Base-by-base conservation (phyloP, 331 rosid genomes). In the Ulmus americana region DNA sequence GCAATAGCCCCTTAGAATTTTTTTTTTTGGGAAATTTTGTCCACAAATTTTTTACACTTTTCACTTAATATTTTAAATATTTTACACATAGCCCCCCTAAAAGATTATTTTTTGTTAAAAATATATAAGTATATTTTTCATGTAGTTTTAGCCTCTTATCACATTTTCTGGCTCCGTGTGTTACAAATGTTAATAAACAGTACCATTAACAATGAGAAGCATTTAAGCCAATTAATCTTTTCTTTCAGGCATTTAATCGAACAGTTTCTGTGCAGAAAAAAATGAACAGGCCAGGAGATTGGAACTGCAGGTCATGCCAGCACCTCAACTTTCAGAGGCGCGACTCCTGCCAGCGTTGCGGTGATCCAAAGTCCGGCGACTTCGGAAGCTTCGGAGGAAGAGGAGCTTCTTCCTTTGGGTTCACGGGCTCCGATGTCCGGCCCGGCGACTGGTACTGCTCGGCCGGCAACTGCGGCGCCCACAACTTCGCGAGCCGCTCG, bases 251-350 rank as follows among this genome's bases (percentile, higher is more conserved):
- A 38, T 40, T 44, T 55, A 45, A 14, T 6, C 18, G 38, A 28
- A 64, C 67, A 55, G 20, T 16, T 57, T 61, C 39, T 48, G 5
- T 5, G 40, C 28, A 46, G 74, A 6, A 20, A 18, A 39, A 43
- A 10, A 92, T 92, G 98, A 89, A 85, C 82, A 81, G 98, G 59
- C 97, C 98, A 13, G 98, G 98, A 59, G 98, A 94, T 52, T 94
- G 98, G 98, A 94, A 89, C 76, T 94, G 98, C 74, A 87, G 84
- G 83, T 80, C 98, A 42, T 94, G 98, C 91, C 98, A 89, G 70
- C 91, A 94, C 79, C 77, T 89, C 67, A 94, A 94, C 74, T 94
- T 94, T 55, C 98, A 94, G 83, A 83, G 98, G 88, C 71, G 98
- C 3, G 98, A 94, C 12, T 83, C 90, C 1, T 94, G 98, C 84